Conservation (phyloP, 2,329 filamentous ascomycete species). For the Lachnellula hyalina region DNA sequence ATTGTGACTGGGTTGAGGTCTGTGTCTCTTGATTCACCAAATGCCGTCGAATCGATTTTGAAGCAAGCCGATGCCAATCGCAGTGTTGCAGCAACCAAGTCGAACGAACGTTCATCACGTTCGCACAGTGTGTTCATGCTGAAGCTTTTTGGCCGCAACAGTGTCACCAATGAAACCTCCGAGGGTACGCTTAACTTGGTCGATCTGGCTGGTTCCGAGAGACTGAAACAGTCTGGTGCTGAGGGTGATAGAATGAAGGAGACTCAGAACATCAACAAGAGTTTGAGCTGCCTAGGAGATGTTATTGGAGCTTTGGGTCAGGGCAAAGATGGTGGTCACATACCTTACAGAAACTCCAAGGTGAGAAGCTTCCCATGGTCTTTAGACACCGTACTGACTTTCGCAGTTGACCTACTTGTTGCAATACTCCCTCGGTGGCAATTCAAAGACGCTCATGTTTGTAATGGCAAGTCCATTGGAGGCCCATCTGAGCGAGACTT, state of each 20-base stretch:
- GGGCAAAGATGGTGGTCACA: slow-evolving; percentile 69
- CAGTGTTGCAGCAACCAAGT: slow-evolving; percentile 92
- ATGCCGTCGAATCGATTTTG: slow-evolving; percentile 75
- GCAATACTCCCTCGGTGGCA: slow-evolving; percentile 90
- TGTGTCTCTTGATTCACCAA: slow-evolving; percentile 70
- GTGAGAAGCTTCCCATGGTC: slow-evolving; percentile 37
- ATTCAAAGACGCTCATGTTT: slow-evolving; percentile 98
- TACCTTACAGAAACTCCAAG: slow-evolving; percentile 96
- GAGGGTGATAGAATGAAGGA: slow-evolving; percentile 86
- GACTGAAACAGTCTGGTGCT: slow-evolving; percentile 79
- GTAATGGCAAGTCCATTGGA: slow-evolving; percentile 95
- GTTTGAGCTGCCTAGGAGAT: slow-evolving; percentile 83
- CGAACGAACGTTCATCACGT: slow-evolving; percentile 89
- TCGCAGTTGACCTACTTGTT: slow-evolving; percentile 79
- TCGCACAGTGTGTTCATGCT: slow-evolving; percentile 97
- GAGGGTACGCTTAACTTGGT: slow-evolving; percentile 95
- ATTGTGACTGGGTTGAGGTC: slow-evolving; percentile 74
- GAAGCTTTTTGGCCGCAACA: slow-evolving; percentile 67
- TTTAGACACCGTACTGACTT: slow-evolving; percentile 15
- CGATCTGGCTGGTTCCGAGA: slow-evolving; percentile 88
- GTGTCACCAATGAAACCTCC: slow-evolving; percentile 69
- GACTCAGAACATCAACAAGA: slow-evolving; percentile 97
- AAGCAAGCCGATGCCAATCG: slow-evolving; percentile 77
- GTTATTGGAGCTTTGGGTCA: slow-evolving; percentile 90
- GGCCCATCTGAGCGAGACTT: slow-evolving; percentile 83